A percentile compares a stretch with the other conserved stretches of the same genome.
Evolutionary conservation across 2,329 filamentous ascomycete species (phyloP).

Genomic region (Daldinia sp.): DNA sequence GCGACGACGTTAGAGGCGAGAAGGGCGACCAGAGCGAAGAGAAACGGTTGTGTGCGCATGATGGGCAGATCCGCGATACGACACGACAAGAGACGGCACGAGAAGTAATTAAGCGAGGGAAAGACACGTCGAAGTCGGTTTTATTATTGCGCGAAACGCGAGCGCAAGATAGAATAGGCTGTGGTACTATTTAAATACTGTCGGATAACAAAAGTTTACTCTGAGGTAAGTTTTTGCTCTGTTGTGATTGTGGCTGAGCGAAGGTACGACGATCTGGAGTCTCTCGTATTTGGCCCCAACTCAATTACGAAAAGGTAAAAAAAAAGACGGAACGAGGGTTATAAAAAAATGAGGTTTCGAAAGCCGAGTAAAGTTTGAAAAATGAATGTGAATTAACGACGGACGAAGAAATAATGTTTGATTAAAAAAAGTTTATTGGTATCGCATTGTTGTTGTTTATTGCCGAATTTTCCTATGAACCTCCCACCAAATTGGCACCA

Average conservation of each 20-base stretch:
- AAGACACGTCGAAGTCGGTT: slow-evolving; percentile 8
- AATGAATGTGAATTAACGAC: slow-evolving; percentile 28
- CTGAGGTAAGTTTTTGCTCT: no score
- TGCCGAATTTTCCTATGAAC: slow-evolving; percentile 8
- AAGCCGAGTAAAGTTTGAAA: no score
- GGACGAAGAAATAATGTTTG: slow-evolving; percentile 23
- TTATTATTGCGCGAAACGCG: slow-evolving; percentile 20
- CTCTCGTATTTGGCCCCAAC: slow-evolving; percentile 30
- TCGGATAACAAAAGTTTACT: slow-evolving; percentile 2
- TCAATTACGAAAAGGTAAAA: slow-evolving; percentile 23
- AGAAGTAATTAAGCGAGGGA: slow-evolving; percentile 17
- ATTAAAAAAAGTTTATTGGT: slow-evolving; percentile 18
- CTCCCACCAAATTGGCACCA: slow-evolving; percentile 28
- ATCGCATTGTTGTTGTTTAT: slow-evolving; percentile 19
- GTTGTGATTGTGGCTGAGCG: slow-evolving; percentile 17
- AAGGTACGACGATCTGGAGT: slow-evolving; percentile 9
- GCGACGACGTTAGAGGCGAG: slow-evolving; percentile 40
- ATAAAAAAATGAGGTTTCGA: no score
- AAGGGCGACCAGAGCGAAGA: slow-evolving; percentile 37
- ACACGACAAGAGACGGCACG: neutral
- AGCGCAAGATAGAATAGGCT: slow-evolving; percentile 2
- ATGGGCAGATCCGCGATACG: slow-evolving; percentile 24
- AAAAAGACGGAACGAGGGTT: neutral
- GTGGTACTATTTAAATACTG: slow-evolving; percentile 5
- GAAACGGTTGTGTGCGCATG: slow-evolving; percentile 42